Base-by-base conservation (phyloP, 306 rosid genomes). In the Ammopiptanthus mongolicus region DNA sequence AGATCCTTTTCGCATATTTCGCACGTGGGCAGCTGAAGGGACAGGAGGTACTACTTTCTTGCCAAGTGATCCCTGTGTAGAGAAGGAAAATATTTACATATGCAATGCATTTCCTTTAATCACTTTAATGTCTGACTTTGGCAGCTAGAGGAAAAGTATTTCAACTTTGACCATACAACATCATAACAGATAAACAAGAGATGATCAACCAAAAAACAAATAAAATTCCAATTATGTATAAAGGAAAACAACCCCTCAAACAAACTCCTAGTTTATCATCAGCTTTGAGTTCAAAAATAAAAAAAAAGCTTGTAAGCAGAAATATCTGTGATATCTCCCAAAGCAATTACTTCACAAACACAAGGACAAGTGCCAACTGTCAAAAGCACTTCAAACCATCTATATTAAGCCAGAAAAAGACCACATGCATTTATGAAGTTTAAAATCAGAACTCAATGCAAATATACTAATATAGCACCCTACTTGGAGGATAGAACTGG, bases 1-100 rank as follows among this genome's bases (percentile, higher is more conserved):
- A 47, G 99, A 92, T 55, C 99, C 98, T 84, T 96, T 92, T 56
- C 93, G 86, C 96, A 89, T 80, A 58, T 74, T 84, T 71, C 98
- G 85, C 69, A 71, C 92, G 14, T 84, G 92, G 55, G 93, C 89
- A 73, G 96, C 93, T 3, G 79, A 70, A 48, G 89, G 83, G 18
- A 80, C 93, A 18, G 96, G 88, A 63, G 98, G 69, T 61, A 85
- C 29, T 34, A 85, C 19, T 50, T 81, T 86, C 78, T 88, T 91
- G 71, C 91, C 96, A 46, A 80, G 78, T 25, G 95, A 39, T 82
- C 90, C 99, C 99, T 96, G 85, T 64, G 72, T 10, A 61, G 56
- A 73, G 28, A 82, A 74, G 83, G 18, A 70, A 50, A 36, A 9
- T 48, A 29, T 53, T 79, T 69, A 80, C 8, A 70, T 71, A 73